These are phyloP conservation scores for Candida sp. DNA, from an alignment of 1,139 yeast genomes.

Conservation along the genomic window DNA sequence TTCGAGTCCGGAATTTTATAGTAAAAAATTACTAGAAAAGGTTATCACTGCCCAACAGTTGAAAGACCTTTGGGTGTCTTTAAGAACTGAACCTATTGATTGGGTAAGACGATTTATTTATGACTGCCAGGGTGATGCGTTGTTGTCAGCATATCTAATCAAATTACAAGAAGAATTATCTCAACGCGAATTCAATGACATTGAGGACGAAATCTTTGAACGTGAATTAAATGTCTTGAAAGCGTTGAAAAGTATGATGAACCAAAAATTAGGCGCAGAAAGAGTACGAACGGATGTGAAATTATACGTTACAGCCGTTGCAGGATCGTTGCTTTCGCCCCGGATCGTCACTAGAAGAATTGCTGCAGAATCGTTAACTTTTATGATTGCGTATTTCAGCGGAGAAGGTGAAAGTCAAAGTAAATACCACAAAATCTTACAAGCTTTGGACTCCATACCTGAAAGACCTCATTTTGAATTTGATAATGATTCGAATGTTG, in stretches of 20 bases:
- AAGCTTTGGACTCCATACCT: conserved; percentile 61
- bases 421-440: conserved; percentile 62
- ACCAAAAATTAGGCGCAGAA: conserved; percentile 43
- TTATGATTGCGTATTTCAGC: conserved; percentile 42
- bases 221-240: conserved; percentile 46
- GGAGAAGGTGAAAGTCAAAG: conserved; percentile 24
- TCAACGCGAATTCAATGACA: conserved; percentile 31
- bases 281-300: conserved; percentile 40
- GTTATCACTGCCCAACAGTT: conserved; percentile 68
- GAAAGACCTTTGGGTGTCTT: conserved; percentile 84
- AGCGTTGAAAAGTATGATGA: conserved; percentile 48
- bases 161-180: conserved; percentile 38
- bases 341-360: conserved; percentile 72
- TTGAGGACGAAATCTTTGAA: conserved; percentile 44
- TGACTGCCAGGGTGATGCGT: conserved; percentile 85
- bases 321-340: conserved; percentile 50
- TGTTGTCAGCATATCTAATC: conserved; percentile 48
- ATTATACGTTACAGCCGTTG: conserved; percentile 37
- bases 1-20: conserved; percentile 73
- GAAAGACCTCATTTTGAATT: conserved; percentile 59
- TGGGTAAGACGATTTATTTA: conserved; percentile 83
- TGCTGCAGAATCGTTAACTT: conserved; percentile 72
- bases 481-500: conserved; percentile 12
- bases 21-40: conserved; percentile 69
- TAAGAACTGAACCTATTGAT: conserved; percentile 85